phyloP scores from a whole-genome alignment of 179 eudicot genomes.

The Heliamphora ciliata region DNA sequence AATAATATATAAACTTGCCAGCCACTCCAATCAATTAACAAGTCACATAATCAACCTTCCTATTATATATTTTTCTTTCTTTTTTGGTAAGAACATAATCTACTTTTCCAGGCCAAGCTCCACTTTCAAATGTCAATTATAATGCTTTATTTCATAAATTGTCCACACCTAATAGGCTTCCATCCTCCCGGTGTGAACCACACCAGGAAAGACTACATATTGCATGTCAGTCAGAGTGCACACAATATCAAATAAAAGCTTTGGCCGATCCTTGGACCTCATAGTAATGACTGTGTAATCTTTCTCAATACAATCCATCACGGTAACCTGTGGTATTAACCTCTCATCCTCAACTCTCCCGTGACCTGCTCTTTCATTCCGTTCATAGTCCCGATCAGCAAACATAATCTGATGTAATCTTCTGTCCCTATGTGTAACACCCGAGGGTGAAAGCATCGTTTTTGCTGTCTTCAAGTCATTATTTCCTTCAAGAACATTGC shows the following conservation, averaged over 20 bases:
- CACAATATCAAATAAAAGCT: conserved; percentile 69
- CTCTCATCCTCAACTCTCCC: conserved; percentile 24
- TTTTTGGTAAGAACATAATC: neutral
- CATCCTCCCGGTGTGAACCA: conserved; percentile 43
- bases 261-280: conserved; percentile 77
- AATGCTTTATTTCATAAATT: neutral
- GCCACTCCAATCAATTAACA: too few relatives aligned
- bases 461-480: conserved; percentile 49
- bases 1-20: neutral
- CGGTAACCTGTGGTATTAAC: conserved; percentile 42
- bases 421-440: conserved; percentile 59
- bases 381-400: conserved; percentile 72
- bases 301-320: conserved; percentile 55
- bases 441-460: conserved; percentile 55
- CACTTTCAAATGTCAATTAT: neutral
- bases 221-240: conserved; percentile 92
- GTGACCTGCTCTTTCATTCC: conserved; percentile 28
- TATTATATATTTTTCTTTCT: neutral
- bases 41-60: too few relatives aligned
- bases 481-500: conserved; percentile 60
- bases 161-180: conserved; percentile 74
- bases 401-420: conserved; percentile 87
- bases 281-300: conserved; percentile 68
- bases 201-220: conserved; percentile 88
- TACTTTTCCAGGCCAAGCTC: neutral